Evolutionary conservation across 129 eudicot genomes (phyloP).

Genomic region (Flaveria robusta): DNA sequence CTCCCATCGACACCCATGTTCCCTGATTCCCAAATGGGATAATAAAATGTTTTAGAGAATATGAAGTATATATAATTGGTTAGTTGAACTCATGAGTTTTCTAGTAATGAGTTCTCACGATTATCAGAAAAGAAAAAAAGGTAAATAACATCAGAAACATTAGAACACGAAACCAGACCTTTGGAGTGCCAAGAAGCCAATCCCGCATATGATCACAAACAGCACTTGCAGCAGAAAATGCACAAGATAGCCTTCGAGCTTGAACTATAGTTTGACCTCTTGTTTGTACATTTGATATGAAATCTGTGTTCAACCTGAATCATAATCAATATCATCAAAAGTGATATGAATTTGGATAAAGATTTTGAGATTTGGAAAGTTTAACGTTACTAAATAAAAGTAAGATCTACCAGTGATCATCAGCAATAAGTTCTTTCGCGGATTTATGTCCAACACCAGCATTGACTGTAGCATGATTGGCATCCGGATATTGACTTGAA

Average conservation of each 20-base stretch:
- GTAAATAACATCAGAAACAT: neutral
- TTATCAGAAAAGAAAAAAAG: slow-evolving; percentile 5
- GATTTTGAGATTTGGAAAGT: neutral
- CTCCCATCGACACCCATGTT: slow-evolving; percentile 97
- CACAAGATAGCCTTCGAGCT: slow-evolving; percentile 82
- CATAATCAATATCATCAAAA: slow-evolving; percentile 18
- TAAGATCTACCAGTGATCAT: slow-evolving; percentile 66
- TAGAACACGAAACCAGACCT: slow-evolving; percentile 40
- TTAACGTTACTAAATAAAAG: neutral
- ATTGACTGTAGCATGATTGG: slow-evolving; percentile 77
- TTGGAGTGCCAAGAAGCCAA: slow-evolving; percentile 97
- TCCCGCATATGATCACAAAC: slow-evolving; percentile 97
- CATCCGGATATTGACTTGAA: slow-evolving; percentile 85
- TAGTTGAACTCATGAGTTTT: neutral
- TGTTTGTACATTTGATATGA: slow-evolving; percentile 74
- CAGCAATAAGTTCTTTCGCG: slow-evolving; percentile 62
- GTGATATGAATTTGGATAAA: neutral
- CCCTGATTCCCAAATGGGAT: slow-evolving; percentile 44
- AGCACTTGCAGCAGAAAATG: slow-evolving; percentile 90
- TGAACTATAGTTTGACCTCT: slow-evolving; percentile 85
- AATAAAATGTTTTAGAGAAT: neutral
- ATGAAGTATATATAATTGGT: neutral
- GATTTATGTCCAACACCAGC: slow-evolving; percentile 67
- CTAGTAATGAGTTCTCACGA: neutral
- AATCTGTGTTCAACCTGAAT: slow-evolving; percentile 72